Evolutionary conservation across 805 yeast species (phyloP).

Genomic region (Lipomyces sp.): DNA sequence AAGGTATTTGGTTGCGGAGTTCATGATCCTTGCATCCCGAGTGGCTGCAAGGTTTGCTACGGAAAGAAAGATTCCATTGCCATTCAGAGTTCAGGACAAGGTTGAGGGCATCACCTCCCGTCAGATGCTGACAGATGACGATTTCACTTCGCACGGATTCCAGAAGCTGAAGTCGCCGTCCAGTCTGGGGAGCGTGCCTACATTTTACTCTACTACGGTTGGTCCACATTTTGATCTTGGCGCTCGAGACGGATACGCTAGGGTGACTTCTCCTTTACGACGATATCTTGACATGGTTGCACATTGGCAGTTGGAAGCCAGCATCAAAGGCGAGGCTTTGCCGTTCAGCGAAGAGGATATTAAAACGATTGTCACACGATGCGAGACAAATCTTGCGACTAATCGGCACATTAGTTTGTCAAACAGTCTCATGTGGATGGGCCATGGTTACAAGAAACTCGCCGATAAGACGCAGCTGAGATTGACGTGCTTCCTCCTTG

Average conservation of each 20-base stretch:
- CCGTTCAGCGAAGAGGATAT: conserved; percentile 24
- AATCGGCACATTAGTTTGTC: neutral
- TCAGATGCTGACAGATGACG: neutral
- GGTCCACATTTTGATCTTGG: conserved; percentile 52
- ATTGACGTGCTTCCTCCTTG: conserved; percentile 18
- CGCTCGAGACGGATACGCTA: conserved; percentile 55
- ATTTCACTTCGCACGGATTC: neutral
- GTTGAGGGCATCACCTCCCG: neutral
- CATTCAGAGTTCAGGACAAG: conserved; percentile 25
- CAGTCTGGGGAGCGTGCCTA: neutral
- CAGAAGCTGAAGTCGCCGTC: conserved; percentile 7
- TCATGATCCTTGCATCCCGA: conserved; percentile 82
- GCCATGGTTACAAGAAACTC: conserved; percentile 8
- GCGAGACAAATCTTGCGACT: neutral
- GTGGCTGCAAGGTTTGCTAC: conserved; percentile 42
- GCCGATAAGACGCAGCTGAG: neutral
- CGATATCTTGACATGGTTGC: conserved; percentile 78
- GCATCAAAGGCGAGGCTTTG: conserved; percentile 42
- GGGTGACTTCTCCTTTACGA: conserved; percentile 88
- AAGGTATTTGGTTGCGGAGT: conserved; percentile 71
- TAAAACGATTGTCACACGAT: conserved; percentile 1
- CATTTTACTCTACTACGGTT: conserved; percentile 9
- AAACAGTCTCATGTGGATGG: neutral
- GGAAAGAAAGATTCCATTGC: conserved; percentile 40
- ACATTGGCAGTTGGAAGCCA: conserved; percentile 73